Conservation (phyloP, 176 grass and related monocot species). For the Oryza longistaminata region DNA sequence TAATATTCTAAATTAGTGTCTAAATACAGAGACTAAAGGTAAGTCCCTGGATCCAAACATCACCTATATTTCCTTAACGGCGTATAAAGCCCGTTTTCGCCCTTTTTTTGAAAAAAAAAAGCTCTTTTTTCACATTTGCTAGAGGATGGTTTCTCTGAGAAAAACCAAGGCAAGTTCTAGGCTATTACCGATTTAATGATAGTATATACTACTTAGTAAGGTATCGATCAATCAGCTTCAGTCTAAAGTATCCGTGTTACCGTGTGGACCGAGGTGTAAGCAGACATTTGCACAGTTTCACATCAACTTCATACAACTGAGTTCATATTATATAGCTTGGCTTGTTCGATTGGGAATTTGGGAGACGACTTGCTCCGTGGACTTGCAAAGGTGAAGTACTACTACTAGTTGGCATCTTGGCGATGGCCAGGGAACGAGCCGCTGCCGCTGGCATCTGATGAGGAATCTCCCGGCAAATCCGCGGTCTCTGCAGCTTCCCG, state of each 20-base stretch:
- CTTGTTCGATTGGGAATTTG: neutral
- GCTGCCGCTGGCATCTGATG: neutral
- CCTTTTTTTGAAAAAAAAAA: neutral
- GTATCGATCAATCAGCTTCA: neutral
- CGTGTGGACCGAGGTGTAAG: too few relatives aligned
- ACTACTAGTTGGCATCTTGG: neutral
- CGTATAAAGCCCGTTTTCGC: neutral
- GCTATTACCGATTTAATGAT: neutral
- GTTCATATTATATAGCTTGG: too few relatives aligned
- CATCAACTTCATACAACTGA: neutral
- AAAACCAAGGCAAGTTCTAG: neutral
- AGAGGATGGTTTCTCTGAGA: neutral
- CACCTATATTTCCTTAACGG: neutral
- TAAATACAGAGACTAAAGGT: too few relatives aligned
- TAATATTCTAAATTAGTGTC: too few relatives aligned
- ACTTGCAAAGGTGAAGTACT: neutral
- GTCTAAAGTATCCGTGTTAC: neutral
- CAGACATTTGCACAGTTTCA: neutral
- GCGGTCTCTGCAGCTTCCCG: too few relatives aligned
- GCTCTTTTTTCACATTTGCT: neutral
- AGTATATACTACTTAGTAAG: too few relatives aligned
- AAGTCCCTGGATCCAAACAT: too few relatives aligned
- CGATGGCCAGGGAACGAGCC: neutral
- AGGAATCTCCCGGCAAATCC: too few relatives aligned
- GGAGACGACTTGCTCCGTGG: neutral